Evolutionary conservation across 1,139 yeast species (phyloP), one percentile per base, ranked within the genome.

Genomic region (Oligophagozyma castellii): DNA sequence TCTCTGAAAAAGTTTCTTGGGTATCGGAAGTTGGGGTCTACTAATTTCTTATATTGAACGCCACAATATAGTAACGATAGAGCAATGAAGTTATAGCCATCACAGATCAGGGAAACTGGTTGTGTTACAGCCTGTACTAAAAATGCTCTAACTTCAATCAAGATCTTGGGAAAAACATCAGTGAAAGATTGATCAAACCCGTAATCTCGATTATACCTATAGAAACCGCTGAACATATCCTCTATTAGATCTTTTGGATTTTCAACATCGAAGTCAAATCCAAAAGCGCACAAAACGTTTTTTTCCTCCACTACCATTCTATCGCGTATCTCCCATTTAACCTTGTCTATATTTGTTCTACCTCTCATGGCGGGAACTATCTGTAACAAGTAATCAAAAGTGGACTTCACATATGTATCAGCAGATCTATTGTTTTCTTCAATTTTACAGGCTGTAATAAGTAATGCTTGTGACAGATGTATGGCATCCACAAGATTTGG

Each of bases 351-450:
- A 28, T 51, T 50, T 20, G 31, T 20, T 14, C 42, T 45, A 13
- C 36, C 38, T 24, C 43, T 45, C 21, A 35, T 29, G 3, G 39
- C 43, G 3, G 45, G 43, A n/a, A 43, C 29, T 24, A 40, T 44
- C 30, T 43, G 48, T 26, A 42, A 29, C 18, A 48, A 30, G 37
- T 44, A 51, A 15, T 49, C 55, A 20, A 52, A 44, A 2, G 56
- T 51, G 3, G 50, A 47, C 28, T 51, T 50, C 4, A 51, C 51
- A 34, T 49, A 53, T 5, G 48, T 47, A 27, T 51, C 54, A 2
- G 48, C 44, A 3, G 56, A 55, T 31, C 57, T 44, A 37, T 51
- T 52, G 29, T 53, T 53, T 34, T 53, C 57, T 39, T 48, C 44
- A 5, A 48, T 37, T 35, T 53, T 53, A 33, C 57, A 51, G 2